Percentiles rank a stretch among this genome's conserved stretches.
Evolutionary conservation across 169 alveolate genomes (phyloP).

Genomic region (Cryptosporidium felis): DNA sequence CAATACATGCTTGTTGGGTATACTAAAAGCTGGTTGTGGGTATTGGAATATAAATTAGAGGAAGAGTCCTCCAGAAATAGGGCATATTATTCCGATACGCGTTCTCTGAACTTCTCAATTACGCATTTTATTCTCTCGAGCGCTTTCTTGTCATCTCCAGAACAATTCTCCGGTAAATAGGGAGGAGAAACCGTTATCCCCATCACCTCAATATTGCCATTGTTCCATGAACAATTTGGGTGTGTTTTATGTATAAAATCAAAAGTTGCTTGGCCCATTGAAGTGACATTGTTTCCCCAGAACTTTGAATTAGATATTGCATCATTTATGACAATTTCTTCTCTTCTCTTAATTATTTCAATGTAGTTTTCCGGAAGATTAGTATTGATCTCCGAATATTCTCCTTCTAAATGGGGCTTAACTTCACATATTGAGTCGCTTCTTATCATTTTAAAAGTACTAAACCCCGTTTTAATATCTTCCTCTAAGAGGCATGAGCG

Average conservation of each 20-base stretch:
- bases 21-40: too few species aligned
- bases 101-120: constrained; percentile 46
- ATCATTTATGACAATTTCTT: constrained; percentile 12
- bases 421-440: constrained; percentile 30
- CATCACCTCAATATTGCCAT: constrained; percentile 58
- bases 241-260: constrained; percentile 64
- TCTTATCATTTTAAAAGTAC: constrained; percentile 34
- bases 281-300: constrained; percentile 61
- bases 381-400: background rate
- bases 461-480: constrained; percentile 36
- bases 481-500: background rate
- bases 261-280: constrained; percentile 70
- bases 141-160: constrained; percentile 44
- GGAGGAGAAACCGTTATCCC: constrained; percentile 68
- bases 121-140: constrained; percentile 62
- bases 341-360: constrained; percentile 40
- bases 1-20: too few species aligned
- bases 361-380: constrained; percentile 40
- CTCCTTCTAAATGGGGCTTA: constrained; percentile 11
- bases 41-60: too few species aligned
- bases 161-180: constrained; percentile 63
- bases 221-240: constrained; percentile 58
- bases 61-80: too few species aligned
- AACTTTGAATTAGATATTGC: constrained; percentile 15
- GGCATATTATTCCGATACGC: background rate